Base-by-base conservation (phyloP, 2,329 filamentous ascomycete species). In the Gyromitra esculenta region DNA sequence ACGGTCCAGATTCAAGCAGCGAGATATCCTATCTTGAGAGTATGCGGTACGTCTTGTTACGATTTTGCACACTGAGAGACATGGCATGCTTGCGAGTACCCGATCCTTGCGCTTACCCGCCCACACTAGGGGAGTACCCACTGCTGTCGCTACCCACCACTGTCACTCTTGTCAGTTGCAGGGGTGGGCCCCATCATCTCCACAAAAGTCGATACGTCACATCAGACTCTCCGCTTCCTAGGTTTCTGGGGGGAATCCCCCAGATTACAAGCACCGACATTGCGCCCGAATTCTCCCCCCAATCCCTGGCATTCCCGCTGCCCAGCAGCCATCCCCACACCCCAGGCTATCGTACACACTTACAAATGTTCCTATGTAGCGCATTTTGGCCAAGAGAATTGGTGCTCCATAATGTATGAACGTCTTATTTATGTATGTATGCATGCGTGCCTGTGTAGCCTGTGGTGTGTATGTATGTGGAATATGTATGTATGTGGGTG, bases 111-210 rank as follows among this genome's bases (percentile, higher is more conserved):
- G 43, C 43, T 65, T 65, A 39, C 57, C n/a, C 54, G 21, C 52
- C 21, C 60, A 68, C 52, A 72, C 50, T 11, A 48, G 52, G 59
- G 52, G 50, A 68, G 52, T 68, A 57, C 21, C 64, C 48, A 73
- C 62, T 48, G 37, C 50, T 31, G 25, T 31, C 25, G 25, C 4
- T 67, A 43, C 57, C 63, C 64, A 62, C 71, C 52, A 41, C 71
- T 68, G 45, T 68, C 71, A 68, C 71, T 74, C 71, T 64, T 74
- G 71, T 67, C 72, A 64, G 65, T 75, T 75, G 64, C 65, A 70
- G 72, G 72, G 72, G 35, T 74, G 11, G 21, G 39, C 65, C 72
- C 48, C 45, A 62, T 56, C 45, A 69, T 69, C 54, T 48, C 71
- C 59, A 52, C 39, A 57, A 35, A 75, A 75, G 21, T 43, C 52